A percentile compares a stretch with the other conserved stretches of the same genome.
Evolutionary conservation across 2,329 filamentous ascomycete species (phyloP).

Genomic region (Madurella mycetomatis): DNA sequence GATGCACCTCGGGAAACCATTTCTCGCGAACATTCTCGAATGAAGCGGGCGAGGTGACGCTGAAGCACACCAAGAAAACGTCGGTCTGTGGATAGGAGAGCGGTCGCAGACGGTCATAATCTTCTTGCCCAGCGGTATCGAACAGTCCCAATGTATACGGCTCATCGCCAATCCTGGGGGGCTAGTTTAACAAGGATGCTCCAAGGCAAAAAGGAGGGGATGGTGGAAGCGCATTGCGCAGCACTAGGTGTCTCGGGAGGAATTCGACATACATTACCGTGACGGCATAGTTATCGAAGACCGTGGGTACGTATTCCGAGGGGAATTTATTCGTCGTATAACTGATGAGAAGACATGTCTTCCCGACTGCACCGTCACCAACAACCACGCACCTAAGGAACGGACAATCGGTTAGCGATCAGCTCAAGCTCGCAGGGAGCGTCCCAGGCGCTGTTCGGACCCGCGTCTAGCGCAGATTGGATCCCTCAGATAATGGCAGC

Average conservation of each 20-base stretch:
- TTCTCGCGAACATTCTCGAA: constrained; percentile 99
- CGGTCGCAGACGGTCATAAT: constrained; percentile 95
- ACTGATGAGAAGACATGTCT: constrained; percentile 97
- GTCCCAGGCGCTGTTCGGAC: constrained; percentile 1
- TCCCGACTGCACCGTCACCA: constrained; percentile 97
- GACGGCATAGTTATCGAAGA: constrained; percentile 99
- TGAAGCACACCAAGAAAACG: constrained; percentile 98
- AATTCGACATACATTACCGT: constrained; percentile 85
- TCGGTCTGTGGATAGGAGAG: constrained; percentile 98
- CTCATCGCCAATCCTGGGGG: constrained; percentile 89
- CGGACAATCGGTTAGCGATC: constrained; percentile 13
- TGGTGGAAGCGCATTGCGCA: neutral
- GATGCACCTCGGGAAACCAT: constrained; percentile 98
- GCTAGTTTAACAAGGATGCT: constrained; percentile 15
- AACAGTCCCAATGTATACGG: constrained; percentile 96
- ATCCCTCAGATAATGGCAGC: neutral
- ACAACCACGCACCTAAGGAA: constrained; percentile 86
- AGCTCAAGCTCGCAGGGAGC: neutral
- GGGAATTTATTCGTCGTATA: constrained; percentile 99
- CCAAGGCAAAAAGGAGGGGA: neutral
- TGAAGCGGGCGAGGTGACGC: constrained; percentile 91
- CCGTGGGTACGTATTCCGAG: constrained; percentile 98
- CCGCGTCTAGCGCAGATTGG: neutral
- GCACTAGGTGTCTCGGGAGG: neutral
- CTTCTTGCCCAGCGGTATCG: constrained; percentile 98